A percentile compares a stretch with the other conserved stretches of the same genome.
phyloP scores from a whole-genome alignment of 1,139 yeast species.

The Eremothecium sinecaudum region DNA sequence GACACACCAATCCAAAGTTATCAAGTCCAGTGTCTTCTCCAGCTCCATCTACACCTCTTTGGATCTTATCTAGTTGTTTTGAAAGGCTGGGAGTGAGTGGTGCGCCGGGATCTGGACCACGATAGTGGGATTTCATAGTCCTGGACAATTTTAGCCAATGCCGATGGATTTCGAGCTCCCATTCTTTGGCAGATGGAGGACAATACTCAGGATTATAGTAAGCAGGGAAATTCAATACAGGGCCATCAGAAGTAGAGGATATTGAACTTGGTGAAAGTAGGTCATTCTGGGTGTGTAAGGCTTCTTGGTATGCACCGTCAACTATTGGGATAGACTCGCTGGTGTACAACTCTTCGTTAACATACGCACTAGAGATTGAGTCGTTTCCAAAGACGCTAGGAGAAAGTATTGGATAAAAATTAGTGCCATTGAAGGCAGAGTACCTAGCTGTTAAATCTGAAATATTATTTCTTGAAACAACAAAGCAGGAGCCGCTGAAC shows the following conservation, averaged over 20 bases:
- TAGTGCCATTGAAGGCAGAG: constrained; percentile 6
- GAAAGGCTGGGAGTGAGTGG: neutral
- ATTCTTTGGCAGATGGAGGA: constrained; percentile 50
- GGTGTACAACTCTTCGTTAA: constrained; percentile 1
- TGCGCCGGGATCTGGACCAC: neutral
- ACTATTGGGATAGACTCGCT: neutral
- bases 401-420: constrained; percentile 28
- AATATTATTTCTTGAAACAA: constrained; percentile 15
- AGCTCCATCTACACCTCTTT: constrained; percentile 78
- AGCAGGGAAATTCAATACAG: constrained; percentile 5
- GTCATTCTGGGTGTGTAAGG: constrained; percentile 7
- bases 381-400: constrained; percentile 22
- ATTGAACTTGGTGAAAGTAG: constrained; percentile 9
- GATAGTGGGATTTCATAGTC: constrained; percentile 15
- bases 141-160: constrained; percentile 57
- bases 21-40: constrained; percentile 59
- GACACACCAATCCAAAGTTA: constrained; percentile 58
- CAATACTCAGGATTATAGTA: too few relatives aligned
- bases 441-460: constrained; percentile 14
- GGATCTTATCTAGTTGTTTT: constrained; percentile 34
- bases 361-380: constrained; percentile 13
- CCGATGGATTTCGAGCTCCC: constrained; percentile 52
- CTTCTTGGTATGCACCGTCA: constrained; percentile 6
- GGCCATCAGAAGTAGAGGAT: constrained; percentile 4
- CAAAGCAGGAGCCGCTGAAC: constrained; percentile 51